Evolutionary conservation across 805 yeast genomes (phyloP).

Genomic region (Barnettozyma wickerhamii): DNA sequence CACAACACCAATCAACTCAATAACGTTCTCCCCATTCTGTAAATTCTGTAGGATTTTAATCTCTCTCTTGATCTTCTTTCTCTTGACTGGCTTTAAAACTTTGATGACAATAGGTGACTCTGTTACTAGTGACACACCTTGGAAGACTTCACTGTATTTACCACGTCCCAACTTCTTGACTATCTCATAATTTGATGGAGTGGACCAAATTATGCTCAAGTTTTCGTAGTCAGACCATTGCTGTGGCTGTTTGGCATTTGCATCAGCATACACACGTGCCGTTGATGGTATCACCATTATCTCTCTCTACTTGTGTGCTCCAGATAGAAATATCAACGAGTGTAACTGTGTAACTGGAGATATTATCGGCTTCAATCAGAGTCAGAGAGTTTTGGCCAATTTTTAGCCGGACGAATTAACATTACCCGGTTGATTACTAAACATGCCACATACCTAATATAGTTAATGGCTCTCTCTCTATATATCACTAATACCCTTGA

Average conservation of each 20-base stretch:
- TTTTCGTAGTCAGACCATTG: conserved; percentile 85
- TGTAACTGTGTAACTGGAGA: too few species aligned
- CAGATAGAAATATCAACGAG: too few species aligned
- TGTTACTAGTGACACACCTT: conserved; percentile 65
- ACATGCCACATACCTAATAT: not conserved
- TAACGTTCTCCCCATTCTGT: conserved; percentile 77
- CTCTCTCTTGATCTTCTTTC: conserved; percentile 90
- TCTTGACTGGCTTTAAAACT: conserved; percentile 88
- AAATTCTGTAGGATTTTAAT: conserved; percentile 82
- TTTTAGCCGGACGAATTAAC: too few species aligned
- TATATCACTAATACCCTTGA: conserved; percentile 6
- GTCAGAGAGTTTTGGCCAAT: too few species aligned
- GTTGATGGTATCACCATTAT: conserved; percentile 36
- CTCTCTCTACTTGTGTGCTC: not conserved
- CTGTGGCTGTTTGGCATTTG: conserved; percentile 68
- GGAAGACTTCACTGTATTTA: conserved; percentile 89
- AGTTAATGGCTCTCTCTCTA: not conserved
- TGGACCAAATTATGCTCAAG: conserved; percentile 76
- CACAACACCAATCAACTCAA: conserved; percentile 75
- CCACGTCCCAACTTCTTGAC: conserved; percentile 86
- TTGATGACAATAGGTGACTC: conserved; percentile 76
- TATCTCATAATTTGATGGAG: conserved; percentile 81
- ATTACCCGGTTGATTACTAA: too few species aligned
- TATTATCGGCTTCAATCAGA: too few species aligned
- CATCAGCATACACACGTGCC: conserved; percentile 79